Evolutionary conservation across 768 basidiomycete genomes (phyloP), one percentile per base, ranked within the genome.

Genomic region (Boletus rex-veris): DNA sequence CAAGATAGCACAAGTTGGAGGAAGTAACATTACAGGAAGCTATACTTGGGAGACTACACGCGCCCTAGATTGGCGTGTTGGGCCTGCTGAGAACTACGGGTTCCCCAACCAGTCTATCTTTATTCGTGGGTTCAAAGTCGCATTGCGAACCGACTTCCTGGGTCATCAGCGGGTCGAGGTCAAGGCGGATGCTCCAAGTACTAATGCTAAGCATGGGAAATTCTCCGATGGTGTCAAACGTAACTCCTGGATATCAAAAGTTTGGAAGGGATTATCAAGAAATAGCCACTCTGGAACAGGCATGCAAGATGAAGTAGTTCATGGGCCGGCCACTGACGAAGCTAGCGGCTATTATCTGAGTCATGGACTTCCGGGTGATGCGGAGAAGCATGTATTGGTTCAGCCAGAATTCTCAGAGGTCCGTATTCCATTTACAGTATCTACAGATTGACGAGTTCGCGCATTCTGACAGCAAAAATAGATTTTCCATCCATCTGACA

Each of bases 81-180:
- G 62, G 8, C 62, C 62, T 7, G 4, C 3, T 2, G 35, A 28
- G 0, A 11, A 43, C 3, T 31, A 40, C n/a, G 48, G 30, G 0
- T 18, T 28, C 0, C 48, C 58, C 7, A 69, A 69, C 18, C 69
- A 71, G 41, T 26, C 59, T 2, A 55, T 69, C 1, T 70, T 70
- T 16, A 64, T 70, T 9, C 60, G 57, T 5, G 68, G 69, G 7
- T 63, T 63, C 38, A 68, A 63, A 21, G 54, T 66, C 12, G 61
- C 64, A 11, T 15, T 58, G 1, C 55, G 64, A 8, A 24, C 35
- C 0, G 41, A 38, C 0, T 3, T 52, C 1, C 24, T 54, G 1
- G 45, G 53, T 15, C 21, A 19, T 3, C 64, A 11, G 14, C 19
- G 40, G 44, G 37, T 54, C 14, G 19, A 41, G 3, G 52, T 56